Evolutionary conservation across 208 protist genomes (phyloP), one percentile per base, ranked within the genome.

Genomic region (Vickermania spadyakhi): DNA sequence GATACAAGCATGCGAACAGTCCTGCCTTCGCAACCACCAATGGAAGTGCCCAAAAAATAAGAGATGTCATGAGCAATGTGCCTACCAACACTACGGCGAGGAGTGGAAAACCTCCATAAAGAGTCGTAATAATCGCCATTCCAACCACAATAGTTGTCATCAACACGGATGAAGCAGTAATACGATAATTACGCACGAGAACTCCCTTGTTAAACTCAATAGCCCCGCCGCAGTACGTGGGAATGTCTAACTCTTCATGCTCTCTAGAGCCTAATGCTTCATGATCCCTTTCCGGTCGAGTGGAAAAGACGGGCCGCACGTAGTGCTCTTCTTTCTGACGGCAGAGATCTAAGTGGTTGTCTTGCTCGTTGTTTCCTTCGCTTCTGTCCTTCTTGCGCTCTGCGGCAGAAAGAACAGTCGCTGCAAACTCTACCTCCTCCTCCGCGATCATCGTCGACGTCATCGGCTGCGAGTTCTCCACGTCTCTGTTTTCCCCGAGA

Each of bases 1-100:
- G 55, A 42, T 67, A 57, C 31, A 77, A 58, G 56, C 66, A 82
- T 25, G 62, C 28, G 31, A 73, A 82, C 13, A 69, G 29, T 11
- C 41, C 66, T 1, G 65, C 52, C 41, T 78, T 82, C 18, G 75
- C 72, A 29, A 82, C 57, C 25, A 69, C 52, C 31, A 65, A 42
- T 28, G 75, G 75, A 36, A 82, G 53, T 11, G 62, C 64, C 50
- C 68, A 60, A 29, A 78, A 77, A 45, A 62, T 60, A 13, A 29
- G 41, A 18, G 51, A 50, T 49, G 42, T 59, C 21, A 53, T 30
- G 30, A 65, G 63, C n/a, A 52, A 50, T 2, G 52, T 51, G 31
- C 52, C 55, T 28, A 36, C 60, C 31, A 56, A 29, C 49, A 42
- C 52, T 5, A 51, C 52, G 51, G 45, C 45, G n/a, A 65, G 52